Evolutionary conservation across 139 green algal species (phyloP).

Genomic region (Desmodesmus armatus): DNA sequence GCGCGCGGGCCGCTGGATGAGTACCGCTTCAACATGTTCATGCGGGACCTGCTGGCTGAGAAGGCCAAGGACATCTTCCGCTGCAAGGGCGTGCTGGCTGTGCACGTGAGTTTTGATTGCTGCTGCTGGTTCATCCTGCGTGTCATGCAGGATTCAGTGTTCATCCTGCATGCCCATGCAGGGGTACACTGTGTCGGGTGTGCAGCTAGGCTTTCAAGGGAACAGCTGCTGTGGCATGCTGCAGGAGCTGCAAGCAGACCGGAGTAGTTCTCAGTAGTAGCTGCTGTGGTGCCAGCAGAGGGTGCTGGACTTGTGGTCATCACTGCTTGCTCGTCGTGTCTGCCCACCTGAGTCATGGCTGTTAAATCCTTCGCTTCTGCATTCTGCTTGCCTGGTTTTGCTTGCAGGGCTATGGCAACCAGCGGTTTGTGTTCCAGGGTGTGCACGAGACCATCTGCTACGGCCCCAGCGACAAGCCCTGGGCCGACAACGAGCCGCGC

Average conservation of each 20-base stretch:
- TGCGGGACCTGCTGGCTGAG: constrained; percentile 80
- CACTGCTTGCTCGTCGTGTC: too few relatives aligned
- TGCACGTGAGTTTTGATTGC: constrained; percentile 67
- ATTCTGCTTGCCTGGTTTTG: too few relatives aligned
- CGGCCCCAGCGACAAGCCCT: constrained; percentile 70
- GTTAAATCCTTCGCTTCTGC: too few relatives aligned
- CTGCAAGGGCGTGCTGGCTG: constrained; percentile 84
- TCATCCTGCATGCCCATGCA: not conserved
- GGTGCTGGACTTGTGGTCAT: too few relatives aligned
- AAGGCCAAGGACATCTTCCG: constrained; percentile 89
- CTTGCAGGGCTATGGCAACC: constrained; percentile 64
- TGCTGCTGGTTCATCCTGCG: not conserved
- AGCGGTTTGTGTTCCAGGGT: constrained; percentile 91
- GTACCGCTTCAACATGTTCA: constrained; percentile 92
- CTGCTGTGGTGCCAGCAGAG: not conserved
- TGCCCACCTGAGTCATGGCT: too few relatives aligned
- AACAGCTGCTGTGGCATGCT: not conserved
- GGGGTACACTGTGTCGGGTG: not conserved
- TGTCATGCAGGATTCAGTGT: not conserved
- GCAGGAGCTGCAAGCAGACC: not conserved
- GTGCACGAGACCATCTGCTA: constrained; percentile 91
- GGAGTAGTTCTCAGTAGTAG: not conserved
- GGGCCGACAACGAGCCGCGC: constrained; percentile 68
- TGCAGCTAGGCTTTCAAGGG: too few relatives aligned
- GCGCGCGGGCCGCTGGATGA: constrained; percentile 77